These are phyloP conservation scores for Calonectria pteridis DNA, from an alignment of 2,329 filamentous ascomycete species.

Conservation along the genomic window DNA sequence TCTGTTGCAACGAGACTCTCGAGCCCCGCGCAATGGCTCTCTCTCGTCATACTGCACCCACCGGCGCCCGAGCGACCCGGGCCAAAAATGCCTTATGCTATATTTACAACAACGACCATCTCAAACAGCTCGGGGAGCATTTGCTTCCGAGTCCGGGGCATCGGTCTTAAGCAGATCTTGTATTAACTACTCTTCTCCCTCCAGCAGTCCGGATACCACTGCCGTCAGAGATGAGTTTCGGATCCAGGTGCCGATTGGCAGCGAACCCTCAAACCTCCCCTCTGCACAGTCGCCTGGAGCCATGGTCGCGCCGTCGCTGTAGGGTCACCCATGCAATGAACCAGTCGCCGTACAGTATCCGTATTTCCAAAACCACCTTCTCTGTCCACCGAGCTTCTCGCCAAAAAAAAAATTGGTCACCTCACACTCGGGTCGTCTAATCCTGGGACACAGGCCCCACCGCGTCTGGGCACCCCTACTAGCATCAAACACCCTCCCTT, in stretches of 20 bases:
- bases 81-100: background rate
- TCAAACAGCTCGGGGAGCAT: background rate
- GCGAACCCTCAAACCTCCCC: background rate
- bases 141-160: background rate
- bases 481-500: constrained; percentile 9
- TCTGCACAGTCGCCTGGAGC: background rate
- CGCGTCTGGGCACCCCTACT: background rate
- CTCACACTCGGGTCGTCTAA: constrained; percentile 2
- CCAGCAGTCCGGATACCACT: background rate
- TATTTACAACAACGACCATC: background rate
- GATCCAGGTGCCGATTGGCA: background rate
- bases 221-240: constrained; percentile 12
- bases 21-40: background rate
- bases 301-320: background rate
- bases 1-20: background rate
- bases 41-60: background rate
- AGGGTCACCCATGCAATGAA: background rate
- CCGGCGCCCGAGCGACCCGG: background rate
- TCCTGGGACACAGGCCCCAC: constrained; percentile 9
- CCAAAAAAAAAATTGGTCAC: background rate
- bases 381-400: background rate
- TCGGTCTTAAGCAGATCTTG: constrained; percentile 5
- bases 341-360: constrained; percentile 7
- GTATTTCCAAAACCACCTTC: constrained; percentile 7
- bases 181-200: background rate